Percentiles rank a stretch among this genome's conserved stretches.
Conservation (phyloP, 768 basidiomycete species). For the Lactarius tabidus region DNA sequence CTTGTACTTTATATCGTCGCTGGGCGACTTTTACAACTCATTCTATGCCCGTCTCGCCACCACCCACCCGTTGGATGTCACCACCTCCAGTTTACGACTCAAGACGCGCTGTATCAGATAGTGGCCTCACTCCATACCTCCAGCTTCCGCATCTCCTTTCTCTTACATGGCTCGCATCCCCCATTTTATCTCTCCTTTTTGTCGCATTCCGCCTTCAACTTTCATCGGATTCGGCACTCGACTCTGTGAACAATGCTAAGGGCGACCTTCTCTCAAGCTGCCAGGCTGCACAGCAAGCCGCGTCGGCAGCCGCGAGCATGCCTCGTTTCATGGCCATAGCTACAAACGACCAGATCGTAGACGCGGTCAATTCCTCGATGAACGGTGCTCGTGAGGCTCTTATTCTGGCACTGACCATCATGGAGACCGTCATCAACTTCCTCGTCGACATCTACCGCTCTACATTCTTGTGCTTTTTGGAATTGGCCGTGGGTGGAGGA, state of each 20-base stretch:
- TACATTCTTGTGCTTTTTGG: constrained; percentile 89
- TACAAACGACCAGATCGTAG: constrained; percentile 73
- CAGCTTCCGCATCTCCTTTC: constrained; percentile 79
- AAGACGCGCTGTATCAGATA: constrained; percentile 28
- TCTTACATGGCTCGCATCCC: constrained; percentile 87
- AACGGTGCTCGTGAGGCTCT: constrained; percentile 71
- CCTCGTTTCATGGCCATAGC: constrained; percentile 85
- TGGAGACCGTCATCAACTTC: constrained; percentile 89
- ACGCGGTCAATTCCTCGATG: constrained; percentile 76
- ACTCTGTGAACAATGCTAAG: constrained; percentile 66
- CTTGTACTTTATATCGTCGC: constrained; percentile 20
- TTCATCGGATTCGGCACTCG: constrained; percentile 65
- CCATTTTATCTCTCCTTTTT: constrained; percentile 83
- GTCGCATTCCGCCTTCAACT: constrained; percentile 79
- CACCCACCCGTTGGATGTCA: constrained; percentile 30
- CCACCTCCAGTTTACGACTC: constrained; percentile 59
- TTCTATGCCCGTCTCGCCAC: constrained; percentile 31
- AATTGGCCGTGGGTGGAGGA: constrained; percentile 80
- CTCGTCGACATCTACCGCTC: constrained; percentile 90
- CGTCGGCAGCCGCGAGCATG: constrained; percentile 77
- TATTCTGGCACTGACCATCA: constrained; percentile 68
- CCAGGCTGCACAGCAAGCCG: constrained; percentile 77
- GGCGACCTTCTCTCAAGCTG: constrained; percentile 77
- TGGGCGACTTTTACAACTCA: constrained; percentile 20
- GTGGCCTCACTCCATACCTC: constrained; percentile 73